These are phyloP conservation scores for Gossypium arboreum DNA, from an alignment of 345 rosid species.

Conservation along the genomic window DNA sequence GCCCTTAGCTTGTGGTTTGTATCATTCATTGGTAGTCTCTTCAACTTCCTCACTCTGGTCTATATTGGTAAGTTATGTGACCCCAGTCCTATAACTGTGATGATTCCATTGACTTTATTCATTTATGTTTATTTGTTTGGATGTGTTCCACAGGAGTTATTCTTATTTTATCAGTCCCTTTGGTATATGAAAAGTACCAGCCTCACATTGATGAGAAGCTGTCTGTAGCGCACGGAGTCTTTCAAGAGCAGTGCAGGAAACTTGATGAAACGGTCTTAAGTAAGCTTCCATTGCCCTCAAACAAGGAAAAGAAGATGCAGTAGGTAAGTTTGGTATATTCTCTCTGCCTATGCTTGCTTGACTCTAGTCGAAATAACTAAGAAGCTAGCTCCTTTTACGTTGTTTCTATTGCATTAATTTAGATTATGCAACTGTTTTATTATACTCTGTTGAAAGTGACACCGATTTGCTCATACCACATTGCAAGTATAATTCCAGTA, in stretches of 20 bases:
- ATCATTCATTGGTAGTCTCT: conserved; percentile 63
- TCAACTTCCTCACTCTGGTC: conserved; percentile 68
- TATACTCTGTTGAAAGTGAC: not conserved
- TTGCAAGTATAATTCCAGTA: not conserved
- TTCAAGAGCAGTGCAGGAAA: conserved; percentile 53
- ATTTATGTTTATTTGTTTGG: conserved; percentile 1
- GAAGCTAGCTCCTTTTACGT: not conserved
- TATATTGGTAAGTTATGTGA: conserved; percentile 62
- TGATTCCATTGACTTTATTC: not conserved
- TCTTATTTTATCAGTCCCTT: conserved; percentile 67
- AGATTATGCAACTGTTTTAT: not conserved
- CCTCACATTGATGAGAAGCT: conserved; percentile 67
- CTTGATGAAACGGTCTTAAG: conserved; percentile 47
- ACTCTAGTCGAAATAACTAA: not conserved
- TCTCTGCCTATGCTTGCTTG: not conserved
- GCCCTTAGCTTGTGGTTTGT: conserved; percentile 48
- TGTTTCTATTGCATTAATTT: conserved; percentile 3
- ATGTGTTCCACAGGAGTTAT: conserved; percentile 48
- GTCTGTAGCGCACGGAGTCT: conserved; percentile 31
- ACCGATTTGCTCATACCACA: not conserved
- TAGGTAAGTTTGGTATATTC: conserved; percentile 43
- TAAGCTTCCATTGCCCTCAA: conserved; percentile 46
- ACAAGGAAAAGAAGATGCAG: conserved; percentile 68
- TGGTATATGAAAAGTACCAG: conserved; percentile 65
- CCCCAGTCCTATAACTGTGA: not conserved